Conservation (phyloP, 2,329 filamentous ascomycete genomes). For the Pezicula radicicola region DNA sequence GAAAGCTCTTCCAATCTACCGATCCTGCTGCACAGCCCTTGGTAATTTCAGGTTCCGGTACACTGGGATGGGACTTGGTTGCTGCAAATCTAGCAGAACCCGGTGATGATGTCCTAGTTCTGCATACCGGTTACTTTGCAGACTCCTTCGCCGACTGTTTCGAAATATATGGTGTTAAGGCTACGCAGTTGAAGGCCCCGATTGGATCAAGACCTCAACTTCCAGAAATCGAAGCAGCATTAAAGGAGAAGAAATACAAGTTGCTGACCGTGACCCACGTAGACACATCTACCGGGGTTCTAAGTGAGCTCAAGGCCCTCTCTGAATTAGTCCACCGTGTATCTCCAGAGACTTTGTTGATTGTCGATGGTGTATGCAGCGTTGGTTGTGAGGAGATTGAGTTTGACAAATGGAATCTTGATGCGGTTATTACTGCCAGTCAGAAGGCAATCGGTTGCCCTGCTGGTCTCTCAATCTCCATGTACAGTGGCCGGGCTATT, state of each 20-base stretch:
- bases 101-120: conserved; percentile 85
- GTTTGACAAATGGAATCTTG: conserved; percentile 92
- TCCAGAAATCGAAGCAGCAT: conserved; percentile 80
- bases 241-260: conserved; percentile 92
- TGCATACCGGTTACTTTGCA: conserved; percentile 96
- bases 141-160: conserved; percentile 94
- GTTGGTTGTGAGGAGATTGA: conserved; percentile 94
- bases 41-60: conserved; percentile 90
- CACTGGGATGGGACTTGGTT: conserved; percentile 94
- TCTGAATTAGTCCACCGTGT: conserved; percentile 80
- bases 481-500: conserved; percentile 88
- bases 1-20: conserved; percentile 91
- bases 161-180: conserved; percentile 83
- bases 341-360: conserved; percentile 84
- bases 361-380: conserved; percentile 96
- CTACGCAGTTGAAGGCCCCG: conserved; percentile 84
- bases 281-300: conserved; percentile 93
- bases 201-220: conserved; percentile 87
- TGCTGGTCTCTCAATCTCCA: conserved; percentile 89
- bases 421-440: conserved; percentile 88
- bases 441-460: conserved; percentile 98
- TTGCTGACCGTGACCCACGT: conserved; percentile 93
- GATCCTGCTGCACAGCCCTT: conserved; percentile 83
- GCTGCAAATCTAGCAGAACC: conserved; percentile 89
- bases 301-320: conserved; percentile 84